A percentile compares a stretch with the other conserved stretches of the same genome.
Conservation (phyloP, 2,329 filamentous ascomycete species). For the Botrytis aclada region DNA sequence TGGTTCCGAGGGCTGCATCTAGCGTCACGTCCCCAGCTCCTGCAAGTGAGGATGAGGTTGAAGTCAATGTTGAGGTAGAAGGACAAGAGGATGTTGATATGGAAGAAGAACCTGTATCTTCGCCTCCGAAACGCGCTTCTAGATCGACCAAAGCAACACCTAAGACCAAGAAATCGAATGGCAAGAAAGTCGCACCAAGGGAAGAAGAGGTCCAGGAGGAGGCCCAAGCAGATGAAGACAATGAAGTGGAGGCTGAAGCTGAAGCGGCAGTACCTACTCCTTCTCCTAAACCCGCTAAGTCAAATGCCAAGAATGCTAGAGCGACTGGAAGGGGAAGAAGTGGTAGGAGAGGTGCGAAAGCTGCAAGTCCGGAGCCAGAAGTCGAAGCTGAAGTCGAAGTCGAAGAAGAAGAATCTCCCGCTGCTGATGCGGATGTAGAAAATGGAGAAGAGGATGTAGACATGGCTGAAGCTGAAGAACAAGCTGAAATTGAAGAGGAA, state of each 20-base stretch:
- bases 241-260: background rate
- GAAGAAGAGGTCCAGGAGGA: constrained; percentile 17
- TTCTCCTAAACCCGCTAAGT: background rate
- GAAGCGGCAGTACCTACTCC: background rate
- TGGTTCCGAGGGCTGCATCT: background rate
- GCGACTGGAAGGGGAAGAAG: background rate
- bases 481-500: background rate
- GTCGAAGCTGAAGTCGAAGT: background rate
- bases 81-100: constrained; percentile 19
- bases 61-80: constrained; percentile 6
- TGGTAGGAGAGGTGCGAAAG: background rate
- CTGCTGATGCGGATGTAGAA: constrained; percentile 9
- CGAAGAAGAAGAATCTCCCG: constrained; percentile 27
- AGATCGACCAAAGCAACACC: constrained; percentile 1
- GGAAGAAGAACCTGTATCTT: constrained; percentile 2
- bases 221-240: constrained; percentile 8
- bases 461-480: background rate
- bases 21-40: background rate
- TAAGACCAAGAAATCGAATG: background rate
- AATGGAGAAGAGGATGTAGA: constrained; percentile 16
- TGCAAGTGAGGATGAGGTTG: background rate
- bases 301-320: constrained; percentile 5
- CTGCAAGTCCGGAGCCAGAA: background rate
- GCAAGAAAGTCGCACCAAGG: background rate
- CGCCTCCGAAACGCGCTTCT: background rate